Evolutionary conservation across 2,329 filamentous ascomycete species (phyloP).

Genomic region (Calonectria crousiana): DNA sequence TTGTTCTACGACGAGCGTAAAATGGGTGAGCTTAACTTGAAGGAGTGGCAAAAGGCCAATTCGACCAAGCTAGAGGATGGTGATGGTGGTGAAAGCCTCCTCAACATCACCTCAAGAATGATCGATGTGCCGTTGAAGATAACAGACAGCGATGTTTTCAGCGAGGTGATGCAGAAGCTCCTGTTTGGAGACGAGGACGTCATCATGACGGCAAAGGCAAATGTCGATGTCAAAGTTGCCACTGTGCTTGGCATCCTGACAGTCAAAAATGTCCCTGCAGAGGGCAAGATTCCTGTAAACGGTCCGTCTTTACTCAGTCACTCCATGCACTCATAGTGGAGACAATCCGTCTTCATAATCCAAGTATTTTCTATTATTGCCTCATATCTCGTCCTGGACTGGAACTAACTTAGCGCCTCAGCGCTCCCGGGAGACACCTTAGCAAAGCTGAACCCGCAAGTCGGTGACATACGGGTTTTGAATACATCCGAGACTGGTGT

Average conservation of each 20-base stretch:
- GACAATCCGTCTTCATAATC: constrained; percentile 40
- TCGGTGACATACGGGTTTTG: constrained; percentile 78
- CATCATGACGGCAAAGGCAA: constrained; percentile 80
- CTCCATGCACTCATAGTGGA: constrained; percentile 43
- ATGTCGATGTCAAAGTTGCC: constrained; percentile 84
- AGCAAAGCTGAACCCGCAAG: constrained; percentile 66
- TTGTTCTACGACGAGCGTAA: constrained; percentile 83
- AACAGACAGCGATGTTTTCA: constrained; percentile 82
- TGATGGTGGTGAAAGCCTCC: constrained; percentile 67
- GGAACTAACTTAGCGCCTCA: constrained; percentile 55
- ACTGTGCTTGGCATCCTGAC: constrained; percentile 86
- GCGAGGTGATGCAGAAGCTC: constrained; percentile 82
- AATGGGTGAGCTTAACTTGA: constrained; percentile 83
- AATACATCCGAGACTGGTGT: constrained; percentile 80
- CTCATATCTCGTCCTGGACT: constrained; percentile 34
- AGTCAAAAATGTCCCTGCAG: constrained; percentile 85
- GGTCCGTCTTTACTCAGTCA: constrained; percentile 79
- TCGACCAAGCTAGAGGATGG: constrained; percentile 75
- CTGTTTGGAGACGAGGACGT: constrained; percentile 80
- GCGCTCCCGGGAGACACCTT: constrained; percentile 69
- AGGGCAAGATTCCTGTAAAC: constrained; percentile 91
- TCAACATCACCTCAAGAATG: constrained; percentile 83
- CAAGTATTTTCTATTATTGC: constrained; percentile 48
- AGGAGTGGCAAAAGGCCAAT: constrained; percentile 86
- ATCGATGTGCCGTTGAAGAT: constrained; percentile 85